Evolutionary conservation across 768 basidiomycete genomes (phyloP), one percentile per base, ranked within the genome.

Genomic region (Termitomyces eurrhizus): DNA sequence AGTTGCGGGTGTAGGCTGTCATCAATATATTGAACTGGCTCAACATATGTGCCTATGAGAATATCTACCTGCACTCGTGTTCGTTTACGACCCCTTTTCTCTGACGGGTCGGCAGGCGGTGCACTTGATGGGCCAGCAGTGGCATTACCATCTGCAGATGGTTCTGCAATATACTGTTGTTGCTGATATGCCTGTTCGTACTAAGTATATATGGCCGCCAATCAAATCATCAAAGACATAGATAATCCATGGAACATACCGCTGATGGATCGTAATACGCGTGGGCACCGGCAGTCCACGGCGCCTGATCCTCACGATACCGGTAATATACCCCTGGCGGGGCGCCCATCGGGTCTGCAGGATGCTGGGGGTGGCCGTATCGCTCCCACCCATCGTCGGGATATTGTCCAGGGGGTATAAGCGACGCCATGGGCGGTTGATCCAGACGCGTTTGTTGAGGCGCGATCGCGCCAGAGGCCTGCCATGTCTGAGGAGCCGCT

Each of bases 71-170:
- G 82, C 16, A 79, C 75, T 26, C 90, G 83, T 46, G 75, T 80
- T 7, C 89, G 86, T 68, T 89, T 92, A 48, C 90, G 84, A 36
- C 89, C 89, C 36, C 89, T 80, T 67, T 80, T 81, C 44, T 84
- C 84, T 2, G 74, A 52, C 4, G 74, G 63, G 18, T 71, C 54
- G 29, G 41, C 72, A 26, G 66, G 55, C 9, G 68, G 56, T 7
- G 73, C 50, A 50, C 36, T 66, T 4, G 83, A 73, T 14, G 83
- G 72, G 9, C 77, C 78, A 33, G 80, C 70, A n/a, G 73, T 69
- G 24, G 71, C 57, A 64, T 65, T 64, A 0, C 80, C 72, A 7
- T 60, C 55, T 18, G 83, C 78, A 36, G 77, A 65, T 46, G 73
- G 71, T 3, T 88, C 79, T 52, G 86, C 80, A 61, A 83, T 90